Percentiles rank a stretch among this genome's conserved stretches.
Evolutionary conservation across 2,329 filamentous ascomycete species (phyloP).

Genomic region (Myriangium duriaei): DNA sequence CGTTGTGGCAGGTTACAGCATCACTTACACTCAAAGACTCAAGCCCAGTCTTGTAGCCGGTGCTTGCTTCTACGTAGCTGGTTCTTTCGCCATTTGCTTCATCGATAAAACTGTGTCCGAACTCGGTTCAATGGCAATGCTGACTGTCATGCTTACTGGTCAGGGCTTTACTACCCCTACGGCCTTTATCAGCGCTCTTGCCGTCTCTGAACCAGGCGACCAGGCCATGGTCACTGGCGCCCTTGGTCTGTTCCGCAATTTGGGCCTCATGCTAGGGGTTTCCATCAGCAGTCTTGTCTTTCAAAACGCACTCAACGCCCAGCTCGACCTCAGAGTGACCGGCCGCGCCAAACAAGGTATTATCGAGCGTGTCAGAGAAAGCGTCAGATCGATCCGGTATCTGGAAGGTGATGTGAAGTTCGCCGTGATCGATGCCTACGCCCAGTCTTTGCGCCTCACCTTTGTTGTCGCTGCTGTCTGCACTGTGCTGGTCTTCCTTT

Average conservation of each 20-base stretch:
- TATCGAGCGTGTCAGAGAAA: constrained; percentile 38
- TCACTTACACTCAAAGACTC: constrained; percentile 31
- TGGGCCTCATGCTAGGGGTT: constrained; percentile 64
- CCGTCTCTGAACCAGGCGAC: constrained; percentile 30
- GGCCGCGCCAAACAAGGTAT: constrained; percentile 45
- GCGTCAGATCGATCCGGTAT: constrained; percentile 35
- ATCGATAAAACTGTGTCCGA: constrained; percentile 1
- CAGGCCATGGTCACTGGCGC: constrained; percentile 48
- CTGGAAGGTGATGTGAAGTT: constrained; percentile 32
- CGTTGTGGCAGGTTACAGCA: constrained; percentile 30
- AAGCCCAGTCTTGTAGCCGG: constrained; percentile 30
- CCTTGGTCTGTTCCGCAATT: constrained; percentile 56
- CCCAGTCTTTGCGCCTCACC: constrained; percentile 26
- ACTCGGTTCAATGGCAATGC: constrained; percentile 1
- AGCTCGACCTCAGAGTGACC: constrained; percentile 46
- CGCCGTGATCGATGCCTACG: constrained; percentile 26
- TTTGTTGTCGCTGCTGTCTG: constrained; percentile 32
- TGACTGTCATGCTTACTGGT: constrained; percentile 14
- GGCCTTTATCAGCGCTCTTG: constrained; percentile 29
- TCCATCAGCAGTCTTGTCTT: constrained; percentile 58
- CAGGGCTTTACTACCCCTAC: constrained; percentile 32
- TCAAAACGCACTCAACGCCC: constrained; percentile 54
- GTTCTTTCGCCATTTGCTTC: constrained; percentile 5
- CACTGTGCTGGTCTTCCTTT: constrained; percentile 37
- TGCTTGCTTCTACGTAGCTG: not conserved